Evolutionary conservation across 1,284 basidiomycete genomes (phyloP), one percentile per base, ranked within the genome.

Genomic region (Tilletia setariae): DNA sequence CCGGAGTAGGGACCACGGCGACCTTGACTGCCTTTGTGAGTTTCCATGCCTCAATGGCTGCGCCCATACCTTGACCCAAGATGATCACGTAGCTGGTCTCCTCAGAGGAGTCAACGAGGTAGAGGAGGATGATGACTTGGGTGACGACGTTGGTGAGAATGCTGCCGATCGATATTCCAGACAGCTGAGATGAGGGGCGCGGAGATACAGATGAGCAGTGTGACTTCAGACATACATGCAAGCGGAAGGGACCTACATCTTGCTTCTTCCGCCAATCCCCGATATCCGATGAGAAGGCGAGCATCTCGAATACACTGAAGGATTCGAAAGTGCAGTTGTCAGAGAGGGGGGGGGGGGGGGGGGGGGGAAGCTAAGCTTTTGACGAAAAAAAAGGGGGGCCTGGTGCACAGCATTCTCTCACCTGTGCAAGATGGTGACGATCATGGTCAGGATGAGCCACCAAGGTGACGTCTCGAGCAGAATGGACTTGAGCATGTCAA

Each of bases 61-160:
- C 88, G 40, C 94, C 94, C 28, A 85, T 84, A 51, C 74, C 80
- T 73, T 93, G 93, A 2, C 90, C 89, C 82, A 93, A 87, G 25
- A 97, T 86, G 80, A 96, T 94, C 92, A 96, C 96, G 89, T 91
- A 95, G 76, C 83, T 92, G 28, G 95, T 98, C 81, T 97, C 91
- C 70, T 93, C 90, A 76, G 91, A 93, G 82, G 93, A 94, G 85
- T 98, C 95, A 76, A 96, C 88, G 74, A 98, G 89, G 84, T 97
- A 97, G 28, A 98, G 86, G 51, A 96, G 86, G 76, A 96, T 90
- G 77, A 97, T 86, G 49, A 91, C 83, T 85, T 84, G 78, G 7
- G 94, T 91, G 79, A 97, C 89, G 72, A 94, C 91, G 83, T 98
- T 98, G 61, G 93, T 92, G 75, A 97, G 83, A 77, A 98, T 84